Evolutionary conservation across 1,284 basidiomycete species (phyloP).

Genomic region (Cronartium quercuum): DNA sequence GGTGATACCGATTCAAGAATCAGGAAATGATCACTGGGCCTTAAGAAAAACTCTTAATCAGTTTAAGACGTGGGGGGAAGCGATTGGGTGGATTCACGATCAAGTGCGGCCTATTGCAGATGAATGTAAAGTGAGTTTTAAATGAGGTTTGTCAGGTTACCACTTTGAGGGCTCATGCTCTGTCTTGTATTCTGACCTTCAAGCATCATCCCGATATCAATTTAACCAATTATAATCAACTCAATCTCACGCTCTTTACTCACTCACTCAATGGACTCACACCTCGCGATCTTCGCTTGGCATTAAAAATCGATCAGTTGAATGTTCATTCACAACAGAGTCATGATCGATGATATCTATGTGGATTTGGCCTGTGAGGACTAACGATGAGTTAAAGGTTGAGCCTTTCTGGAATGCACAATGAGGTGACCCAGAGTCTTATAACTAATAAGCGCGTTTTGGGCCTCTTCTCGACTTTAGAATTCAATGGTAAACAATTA

Average conservation of each 20-base stretch:
- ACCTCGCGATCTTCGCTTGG: conserved; percentile 33
- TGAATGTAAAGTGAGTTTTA: conserved; percentile 15
- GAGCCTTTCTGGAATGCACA: no score
- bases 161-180: neutral
- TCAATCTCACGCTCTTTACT: conserved; percentile 18
- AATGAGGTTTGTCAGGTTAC: neutral
- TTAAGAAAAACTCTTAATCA: neutral
- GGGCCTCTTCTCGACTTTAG: no score
- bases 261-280: conserved; percentile 30
- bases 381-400: no score
- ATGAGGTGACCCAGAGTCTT: no score
- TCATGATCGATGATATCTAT: no score
- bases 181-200: neutral
- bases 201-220: conserved; percentile 36
- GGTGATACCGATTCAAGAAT: neutral
- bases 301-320: conserved; percentile 14
- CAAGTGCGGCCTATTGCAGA: neutral
- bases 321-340: no score
- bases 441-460: no score
- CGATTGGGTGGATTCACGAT: conserved; percentile 6
- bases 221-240: conserved; percentile 17
- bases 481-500: no score
- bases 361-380: no score
- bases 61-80: conserved; percentile 10
- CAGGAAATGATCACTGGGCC: neutral